Conservation (phyloP, 345 rosid species). For the Odontarrhena argentea region DNA sequence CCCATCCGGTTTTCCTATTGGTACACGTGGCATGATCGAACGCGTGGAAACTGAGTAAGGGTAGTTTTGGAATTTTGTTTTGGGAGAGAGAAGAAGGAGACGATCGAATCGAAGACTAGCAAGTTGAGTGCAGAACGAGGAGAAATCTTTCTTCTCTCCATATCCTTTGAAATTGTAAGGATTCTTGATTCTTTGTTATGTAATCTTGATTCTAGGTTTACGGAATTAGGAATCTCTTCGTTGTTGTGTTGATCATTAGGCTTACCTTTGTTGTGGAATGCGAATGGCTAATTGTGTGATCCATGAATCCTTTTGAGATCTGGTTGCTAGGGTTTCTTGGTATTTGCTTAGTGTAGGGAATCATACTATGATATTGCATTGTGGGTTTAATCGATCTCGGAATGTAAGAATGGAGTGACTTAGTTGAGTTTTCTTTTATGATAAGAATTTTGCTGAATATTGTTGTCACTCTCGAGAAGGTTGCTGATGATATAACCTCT, state of each 20-base stretch:
- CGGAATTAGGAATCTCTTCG: neutral
- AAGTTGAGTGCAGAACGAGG: slow-evolving; percentile 27
- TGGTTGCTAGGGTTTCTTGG: slow-evolving; percentile 7
- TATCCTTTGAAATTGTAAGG: slow-evolving; percentile 33
- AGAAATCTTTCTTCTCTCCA: slow-evolving; percentile 23
- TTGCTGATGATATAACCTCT: slow-evolving; percentile 27
- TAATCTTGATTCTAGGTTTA: neutral
- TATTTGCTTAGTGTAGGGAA: neutral
- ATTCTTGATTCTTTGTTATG: neutral
- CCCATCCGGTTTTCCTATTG: neutral
- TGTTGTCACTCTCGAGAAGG: slow-evolving; percentile 20
- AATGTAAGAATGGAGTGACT: neutral
- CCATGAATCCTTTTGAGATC: slow-evolving; percentile 32
- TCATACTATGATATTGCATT: slow-evolving; percentile 12
- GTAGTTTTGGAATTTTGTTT: slow-evolving; percentile 19
- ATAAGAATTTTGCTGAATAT: neutral
- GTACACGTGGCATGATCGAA: slow-evolving; percentile 3
- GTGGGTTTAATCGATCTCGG: slow-evolving; percentile 10
- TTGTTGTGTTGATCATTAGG: slow-evolving; percentile 15
- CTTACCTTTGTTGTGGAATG: slow-evolving; percentile 14
- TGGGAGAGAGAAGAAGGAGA: neutral
- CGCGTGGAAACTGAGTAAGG: slow-evolving; percentile 29
- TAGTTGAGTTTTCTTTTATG: slow-evolving; percentile 12
- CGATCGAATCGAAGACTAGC: slow-evolving; percentile 36
- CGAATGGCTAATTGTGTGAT: slow-evolving; percentile 20